Base-by-base conservation (phyloP, 345 rosid species). In the Salix dunnii region DNA sequence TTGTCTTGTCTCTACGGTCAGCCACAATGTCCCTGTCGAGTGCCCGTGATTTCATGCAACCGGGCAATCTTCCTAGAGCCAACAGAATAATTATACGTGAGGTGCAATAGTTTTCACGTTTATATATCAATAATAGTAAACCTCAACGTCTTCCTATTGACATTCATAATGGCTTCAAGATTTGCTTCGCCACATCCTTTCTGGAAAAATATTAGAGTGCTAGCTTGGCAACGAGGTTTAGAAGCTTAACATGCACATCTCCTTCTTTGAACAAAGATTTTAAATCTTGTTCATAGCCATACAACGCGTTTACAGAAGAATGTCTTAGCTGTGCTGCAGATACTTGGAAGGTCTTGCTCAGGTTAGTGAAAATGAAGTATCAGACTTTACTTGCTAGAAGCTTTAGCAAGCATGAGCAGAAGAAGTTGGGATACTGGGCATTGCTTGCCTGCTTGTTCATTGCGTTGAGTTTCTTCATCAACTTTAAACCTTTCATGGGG, bases 371-470 rank as follows among this genome's bases (percentile, higher is more conserved):
- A 25, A n/a, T 80, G 74, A 76, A 83, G 87, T 85, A 77, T 68
- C 82, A 89, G 31, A 85, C 88, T 20, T 76, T 91, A 51, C 84
- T 93, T 67, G 84, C 88, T 33, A 86, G 97, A 79, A 94, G 97
- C 84, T 92, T 94, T 73, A 87, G 91, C 75, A 88, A 80, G 70
- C 85, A 79, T 6, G 91, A 91, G 53, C 94, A 87, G 71, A 90
- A 82, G 81, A 92, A 78, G 87, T 73, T 94, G 53, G 88, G 89
- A 36, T 90, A 82, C 76, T 92, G 85, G 46, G 97, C 95, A 71
- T 25, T 91, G 71, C 0, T 88, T 46, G 82, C 83, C 28, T 82
- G 77, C 79, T 79, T 87, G 53, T 76, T 94, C 74, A 70, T 89
- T 61, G 87, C 83, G 25, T 80, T 89, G 65, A 89, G 88, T 82